A percentile compares a stretch with the other conserved stretches of the same genome.
These are phyloP conservation scores for Puccinia hordei DNA, from an alignment of 1,284 basidiomycete species.

Conservation along the genomic window DNA sequence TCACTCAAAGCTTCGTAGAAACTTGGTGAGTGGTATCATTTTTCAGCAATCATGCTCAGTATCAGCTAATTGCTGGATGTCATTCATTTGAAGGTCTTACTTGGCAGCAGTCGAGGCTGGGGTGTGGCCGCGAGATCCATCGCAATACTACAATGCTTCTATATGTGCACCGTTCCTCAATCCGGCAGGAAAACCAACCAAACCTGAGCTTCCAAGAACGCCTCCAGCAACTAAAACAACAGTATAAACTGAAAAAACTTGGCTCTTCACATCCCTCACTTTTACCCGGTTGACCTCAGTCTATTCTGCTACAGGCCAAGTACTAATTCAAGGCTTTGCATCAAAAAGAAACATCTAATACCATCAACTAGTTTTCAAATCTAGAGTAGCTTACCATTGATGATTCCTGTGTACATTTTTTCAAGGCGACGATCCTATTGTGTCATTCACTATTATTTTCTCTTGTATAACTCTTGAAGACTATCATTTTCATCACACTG, in stretches of 20 bases:
- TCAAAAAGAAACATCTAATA: no score
- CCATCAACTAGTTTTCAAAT: no score
- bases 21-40: conserved; percentile 20
- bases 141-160: conserved; percentile 64
- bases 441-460: no score
- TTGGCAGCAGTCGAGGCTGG: conserved; percentile 67
- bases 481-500: no score
- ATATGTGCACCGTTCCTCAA: conserved; percentile 63
- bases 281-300: neutral
- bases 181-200: neutral
- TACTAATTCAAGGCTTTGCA: no score
- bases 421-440: no score
- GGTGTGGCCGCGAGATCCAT: conserved; percentile 69
- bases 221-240: neutral
- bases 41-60: neutral
- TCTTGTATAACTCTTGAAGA: no score
- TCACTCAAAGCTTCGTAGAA: neutral
- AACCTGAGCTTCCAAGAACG: neutral
- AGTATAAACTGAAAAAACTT: neutral
- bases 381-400: no score
- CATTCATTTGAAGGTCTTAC: conserved; percentile 66
- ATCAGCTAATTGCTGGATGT: neutral
- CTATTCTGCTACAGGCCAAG: neutral
- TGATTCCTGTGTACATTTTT: no score
- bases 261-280: neutral